Evolutionary conservation across 352 stramenopile species (phyloP).

Genomic region (Aphanomyces cochlioides): DNA sequence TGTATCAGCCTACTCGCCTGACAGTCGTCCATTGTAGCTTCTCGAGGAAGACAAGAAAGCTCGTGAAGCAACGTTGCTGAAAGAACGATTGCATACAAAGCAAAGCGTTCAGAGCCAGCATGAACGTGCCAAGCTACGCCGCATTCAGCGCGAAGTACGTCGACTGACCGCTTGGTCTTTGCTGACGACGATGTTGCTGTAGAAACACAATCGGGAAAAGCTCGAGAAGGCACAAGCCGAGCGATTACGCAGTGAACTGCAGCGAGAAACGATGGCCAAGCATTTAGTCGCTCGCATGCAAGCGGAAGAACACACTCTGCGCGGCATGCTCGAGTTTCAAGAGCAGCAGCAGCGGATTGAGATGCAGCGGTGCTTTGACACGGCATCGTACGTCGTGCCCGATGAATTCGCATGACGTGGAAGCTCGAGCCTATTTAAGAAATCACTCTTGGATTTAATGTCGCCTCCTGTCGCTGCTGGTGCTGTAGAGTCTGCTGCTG

Average conservation of each 20-base stretch:
- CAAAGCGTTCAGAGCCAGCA: background rate
- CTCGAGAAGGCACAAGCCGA: conserved; percentile 12
- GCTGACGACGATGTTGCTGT: background rate
- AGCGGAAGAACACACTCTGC: conserved; percentile 6
- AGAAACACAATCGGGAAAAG: background rate
- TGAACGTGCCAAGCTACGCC: conserved; percentile 4
- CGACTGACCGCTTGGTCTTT: background rate
- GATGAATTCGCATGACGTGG: conserved; percentile 1
- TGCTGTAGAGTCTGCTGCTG: too few species aligned
- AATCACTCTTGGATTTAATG: background rate
- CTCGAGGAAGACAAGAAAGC: conserved; percentile 18
- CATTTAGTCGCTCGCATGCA: conserved; percentile 15
- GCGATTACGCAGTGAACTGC: background rate
- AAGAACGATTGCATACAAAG: conserved; percentile 1
- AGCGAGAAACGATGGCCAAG: conserved; percentile 16
- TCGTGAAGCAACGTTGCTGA: background rate
- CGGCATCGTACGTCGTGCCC: background rate
- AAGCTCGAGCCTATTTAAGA: conserved; percentile 4
- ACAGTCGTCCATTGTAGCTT: background rate
- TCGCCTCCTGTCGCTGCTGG: background rate
- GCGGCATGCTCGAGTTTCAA: conserved; percentile 22
- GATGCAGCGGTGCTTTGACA: conserved; percentile 25
- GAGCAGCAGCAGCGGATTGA: conserved; percentile 23
- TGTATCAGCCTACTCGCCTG: background rate
- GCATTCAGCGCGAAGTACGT: background rate